Percentiles rank a stretch among this genome's conserved stretches.
These are phyloP conservation scores for Bruguiera hainesii DNA, from an alignment of 441 rosid species.

Conservation along the genomic window DNA sequence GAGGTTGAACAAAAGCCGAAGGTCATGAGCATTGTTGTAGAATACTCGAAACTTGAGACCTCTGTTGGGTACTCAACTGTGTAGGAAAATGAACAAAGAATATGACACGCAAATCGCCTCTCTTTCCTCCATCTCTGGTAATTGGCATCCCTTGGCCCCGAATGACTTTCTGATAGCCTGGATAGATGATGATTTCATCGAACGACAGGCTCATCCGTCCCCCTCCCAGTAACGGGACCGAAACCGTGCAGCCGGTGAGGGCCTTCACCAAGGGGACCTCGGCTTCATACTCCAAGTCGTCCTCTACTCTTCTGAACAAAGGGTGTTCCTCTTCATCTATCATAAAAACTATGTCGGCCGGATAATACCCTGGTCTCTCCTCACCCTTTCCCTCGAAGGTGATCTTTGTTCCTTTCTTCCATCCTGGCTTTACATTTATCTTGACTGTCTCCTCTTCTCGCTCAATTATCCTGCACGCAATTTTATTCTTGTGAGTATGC, in stretches of 20 bases:
- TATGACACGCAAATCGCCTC: conserved; percentile 59
- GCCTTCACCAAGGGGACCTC: conserved; percentile 76
- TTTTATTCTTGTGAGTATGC: not conserved
- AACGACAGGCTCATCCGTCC: conserved; percentile 47
- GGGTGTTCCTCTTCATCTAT: conserved; percentile 63
- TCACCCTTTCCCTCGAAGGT: conserved; percentile 83
- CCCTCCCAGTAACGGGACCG: conserved; percentile 64
- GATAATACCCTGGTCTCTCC: conserved; percentile 66
- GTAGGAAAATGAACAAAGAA: conserved; percentile 57
- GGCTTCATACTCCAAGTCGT: conserved; percentile 55
- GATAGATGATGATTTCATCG: conserved; percentile 49
- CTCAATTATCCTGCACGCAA: conserved; percentile 38
- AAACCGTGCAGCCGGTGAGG: conserved; percentile 63
- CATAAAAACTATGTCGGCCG: conserved; percentile 54
- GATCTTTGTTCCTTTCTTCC: conserved; percentile 82
- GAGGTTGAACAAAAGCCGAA: not conserved
- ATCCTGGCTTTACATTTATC: conserved; percentile 80
- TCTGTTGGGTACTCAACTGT: conserved; percentile 44
- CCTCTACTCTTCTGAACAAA: conserved; percentile 52
- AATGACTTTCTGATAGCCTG: conserved; percentile 59
- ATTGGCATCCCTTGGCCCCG: conserved; percentile 77
- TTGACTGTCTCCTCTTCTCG: conserved; percentile 59
- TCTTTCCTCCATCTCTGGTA: conserved; percentile 40
- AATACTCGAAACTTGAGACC: conserved; percentile 41
- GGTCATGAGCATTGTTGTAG: conserved; percentile 49